These are phyloP conservation scores for Acorus gramineus DNA, from an alignment of 106 monocot genomes.

Conservation along the genomic window DNA sequence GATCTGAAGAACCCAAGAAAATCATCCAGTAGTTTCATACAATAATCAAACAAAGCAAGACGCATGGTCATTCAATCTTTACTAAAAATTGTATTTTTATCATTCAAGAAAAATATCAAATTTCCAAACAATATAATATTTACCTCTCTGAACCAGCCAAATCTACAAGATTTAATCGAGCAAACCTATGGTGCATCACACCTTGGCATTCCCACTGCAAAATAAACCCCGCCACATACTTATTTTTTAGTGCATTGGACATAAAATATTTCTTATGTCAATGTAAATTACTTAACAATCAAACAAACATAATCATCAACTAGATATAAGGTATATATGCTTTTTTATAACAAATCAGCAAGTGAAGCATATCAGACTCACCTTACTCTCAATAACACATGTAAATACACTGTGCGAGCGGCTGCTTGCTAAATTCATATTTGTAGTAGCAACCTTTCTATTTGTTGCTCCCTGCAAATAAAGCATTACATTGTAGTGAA, in stretches of 20 bases:
- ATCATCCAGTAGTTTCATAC: too few species aligned
- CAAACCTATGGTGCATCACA: slow-evolving; percentile 77
- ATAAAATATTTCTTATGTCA: not conserved
- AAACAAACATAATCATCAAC: not conserved
- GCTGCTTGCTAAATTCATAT: slow-evolving; percentile 94
- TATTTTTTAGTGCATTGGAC: not conserved
- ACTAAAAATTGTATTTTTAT: too few species aligned
- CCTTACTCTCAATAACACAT: slow-evolving; percentile 94
- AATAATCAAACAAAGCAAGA: too few species aligned
- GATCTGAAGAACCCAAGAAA: too few species aligned
- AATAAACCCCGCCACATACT: not conserved
- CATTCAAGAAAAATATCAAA: too few species aligned
- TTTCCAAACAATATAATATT: not conserved
- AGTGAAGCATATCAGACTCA: slow-evolving; percentile 4
- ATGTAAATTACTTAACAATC: not conserved
- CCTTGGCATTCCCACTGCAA: slow-evolving; percentile 94
- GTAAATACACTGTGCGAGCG: slow-evolving; percentile 98
- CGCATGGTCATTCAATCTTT: too few species aligned
- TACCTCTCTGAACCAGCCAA: slow-evolving; percentile 96
- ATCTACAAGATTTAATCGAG: slow-evolving; percentile 92
- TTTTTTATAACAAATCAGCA: too few species aligned
- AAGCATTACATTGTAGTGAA: too few species aligned
- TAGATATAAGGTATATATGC: not conserved
- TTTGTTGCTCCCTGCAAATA: slow-evolving; percentile 73
- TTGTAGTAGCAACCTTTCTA: slow-evolving; percentile 89